Evolutionary conservation across 2,329 filamentous ascomycete species (phyloP), one percentile per base, ranked within the genome.

Genomic region (Balansia obtecta): DNA sequence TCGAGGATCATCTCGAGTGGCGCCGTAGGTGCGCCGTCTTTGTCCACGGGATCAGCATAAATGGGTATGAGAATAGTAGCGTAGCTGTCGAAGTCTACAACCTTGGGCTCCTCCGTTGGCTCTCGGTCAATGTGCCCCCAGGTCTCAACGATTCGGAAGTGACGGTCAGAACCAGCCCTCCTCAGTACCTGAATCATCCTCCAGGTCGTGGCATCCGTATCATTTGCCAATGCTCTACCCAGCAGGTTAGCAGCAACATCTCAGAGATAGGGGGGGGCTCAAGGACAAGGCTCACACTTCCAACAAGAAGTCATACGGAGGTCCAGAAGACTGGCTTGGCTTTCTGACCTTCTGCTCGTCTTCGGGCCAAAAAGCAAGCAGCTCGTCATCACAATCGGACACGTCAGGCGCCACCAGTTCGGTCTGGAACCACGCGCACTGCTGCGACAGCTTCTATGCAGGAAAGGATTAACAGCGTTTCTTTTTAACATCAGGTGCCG

Each of bases 1-100:
- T 53, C 50, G 10, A 61, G 54, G 12, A 60, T 54, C 47, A 61
- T 54, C 22, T 61, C 58, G 9, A 57, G 50, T 2, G 42, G 42
- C 9, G 20, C 8, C 9, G 20, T 2, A 44, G n/a, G 27, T 11
- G 27, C 42, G 2, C 45, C 54, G 2, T 49, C 45, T 3, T 32
- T 16, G 4, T 22, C 39, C 4, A 51, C 49, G 5, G 57, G 56
- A 16, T 52, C 38, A 8, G 57, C 54, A 41, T 60, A 60, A 5
- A 58, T 33, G 0, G 58, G 58, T 16, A 58, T 58, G 8, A 60
- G 41, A 2, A 48, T 49, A 16, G 4, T 20, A 44, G 18, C 27
- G 18, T 48, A 49, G 8, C 57, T 52, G 37, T 59, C 55, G 41
- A 60, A 60, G 9, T 44, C 42, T 11, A 44, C 42, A 2, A 44